Base-by-base conservation (phyloP, 495 filamentous ascomycete genomes). In the Hypoxylon lienhwacheense region DNA sequence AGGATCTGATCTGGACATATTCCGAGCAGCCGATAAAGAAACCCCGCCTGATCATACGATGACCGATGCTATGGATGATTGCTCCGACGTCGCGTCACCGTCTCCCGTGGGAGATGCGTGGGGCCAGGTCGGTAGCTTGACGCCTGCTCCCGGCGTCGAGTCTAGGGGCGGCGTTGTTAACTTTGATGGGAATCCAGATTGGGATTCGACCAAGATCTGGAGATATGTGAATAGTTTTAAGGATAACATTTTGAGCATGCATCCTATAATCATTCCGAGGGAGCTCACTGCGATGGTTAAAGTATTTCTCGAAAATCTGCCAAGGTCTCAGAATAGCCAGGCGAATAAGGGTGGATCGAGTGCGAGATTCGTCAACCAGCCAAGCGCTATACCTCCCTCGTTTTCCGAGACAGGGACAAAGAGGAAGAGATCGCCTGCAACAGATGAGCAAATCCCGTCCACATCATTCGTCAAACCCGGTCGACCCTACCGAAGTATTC, bases 171-270 rank as follows among this genome's bases (percentile, higher is more conserved):
- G 66, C 21, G 79, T 83, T 1, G 74, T 89, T 8, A 79, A 79
- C 49, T 59, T 79, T 4, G 79, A 83, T 49, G 83, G 85, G 24
- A 73, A 79, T 8, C 72, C 90, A 10, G 86, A 84, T 41, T 78
- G 95, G 41, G 80, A 86, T 47, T 62, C 74, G 14, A 70, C 66
- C 8, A 88, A 79, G 1, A 76, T 95, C 5, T 74, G 74, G 49
- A 77, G 72, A 31, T 85, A 90, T 31, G 78, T 86, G 28, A 60
- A 79, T 11, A 88, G 84, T 67, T 98, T 90, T 66, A 71, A 90
- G 63, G 67, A 84, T 3, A 79, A 95, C 64, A 86, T 98, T 29
- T 87, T 96, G 59, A 88, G 83, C 45, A 81, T 98, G 66, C 93
- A 97, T 67, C 93, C 93, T 8, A 91, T 97, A 63, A 77, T 98